These are phyloP conservation scores for Ophiostoma triangulosporum DNA, from an alignment of 2,329 filamentous ascomycete genomes.

Conservation along the genomic window DNA sequence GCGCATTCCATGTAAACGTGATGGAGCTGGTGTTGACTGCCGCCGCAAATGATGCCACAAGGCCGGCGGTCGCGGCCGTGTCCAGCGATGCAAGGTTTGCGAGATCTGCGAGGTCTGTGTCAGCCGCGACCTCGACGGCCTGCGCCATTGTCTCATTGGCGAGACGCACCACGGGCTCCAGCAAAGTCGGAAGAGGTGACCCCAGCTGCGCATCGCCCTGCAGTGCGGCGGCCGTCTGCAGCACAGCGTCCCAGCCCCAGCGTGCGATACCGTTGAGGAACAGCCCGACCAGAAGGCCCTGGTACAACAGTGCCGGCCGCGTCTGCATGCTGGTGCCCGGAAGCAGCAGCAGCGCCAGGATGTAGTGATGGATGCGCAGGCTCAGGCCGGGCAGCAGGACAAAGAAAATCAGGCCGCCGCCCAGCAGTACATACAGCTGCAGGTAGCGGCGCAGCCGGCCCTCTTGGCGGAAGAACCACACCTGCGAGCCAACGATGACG, in stretches of 20 bases:
- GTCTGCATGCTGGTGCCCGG: conserved; percentile 85
- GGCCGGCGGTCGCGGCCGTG: not conserved
- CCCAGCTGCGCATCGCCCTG: conserved; percentile 53
- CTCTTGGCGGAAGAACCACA: conserved; percentile 77
- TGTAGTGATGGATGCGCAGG: conserved; percentile 89
- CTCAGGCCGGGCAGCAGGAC: conserved; percentile 62
- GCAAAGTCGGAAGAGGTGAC: conserved; percentile 44
- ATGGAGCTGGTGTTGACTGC: conserved; percentile 45
- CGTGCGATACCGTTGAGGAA: conserved; percentile 90
- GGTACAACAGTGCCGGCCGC: conserved; percentile 69
- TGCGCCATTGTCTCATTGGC: conserved; percentile 10
- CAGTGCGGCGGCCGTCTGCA: conserved; percentile 67
- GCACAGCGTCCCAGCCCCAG: conserved; percentile 83
- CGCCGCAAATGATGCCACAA: conserved; percentile 5
- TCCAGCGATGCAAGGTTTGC: not conserved
- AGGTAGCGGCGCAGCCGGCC: conserved; percentile 68
- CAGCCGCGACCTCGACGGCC: conserved; percentile 9
- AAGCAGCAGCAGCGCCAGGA: conserved; percentile 72
- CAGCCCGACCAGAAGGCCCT: conserved; percentile 76
- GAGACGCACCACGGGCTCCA: conserved; percentile 33
- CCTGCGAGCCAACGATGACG: conserved; percentile 56
- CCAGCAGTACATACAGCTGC: conserved; percentile 59
- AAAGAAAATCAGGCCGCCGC: conserved; percentile 52
- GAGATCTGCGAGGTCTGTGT: too few species aligned
- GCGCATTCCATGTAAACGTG: conserved; percentile 40